These are phyloP conservation scores for Mycena kentingensis DNA, from an alignment of 768 basidiomycete species.

Conservation along the genomic window DNA sequence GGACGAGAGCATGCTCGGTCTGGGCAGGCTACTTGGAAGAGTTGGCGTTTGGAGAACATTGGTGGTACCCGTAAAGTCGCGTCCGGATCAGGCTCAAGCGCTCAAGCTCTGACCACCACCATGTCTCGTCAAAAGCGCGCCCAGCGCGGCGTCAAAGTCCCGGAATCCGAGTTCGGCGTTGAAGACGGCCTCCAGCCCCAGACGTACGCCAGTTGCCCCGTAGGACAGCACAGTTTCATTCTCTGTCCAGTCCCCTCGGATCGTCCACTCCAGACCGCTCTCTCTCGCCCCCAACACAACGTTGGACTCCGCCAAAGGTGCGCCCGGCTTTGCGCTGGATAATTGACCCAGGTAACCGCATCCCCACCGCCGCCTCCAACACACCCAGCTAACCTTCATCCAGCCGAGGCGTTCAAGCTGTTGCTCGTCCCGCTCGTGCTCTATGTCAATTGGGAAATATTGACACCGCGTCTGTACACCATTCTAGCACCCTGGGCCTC, in stretches of 20 bases:
- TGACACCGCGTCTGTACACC: constrained; percentile 34
- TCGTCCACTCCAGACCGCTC: constrained; percentile 39
- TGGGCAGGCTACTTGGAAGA: constrained; percentile 69
- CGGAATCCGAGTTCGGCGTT: constrained; percentile 45
- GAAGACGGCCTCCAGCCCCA: constrained; percentile 66
- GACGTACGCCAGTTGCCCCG: constrained; percentile 46
- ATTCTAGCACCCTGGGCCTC: constrained; percentile 14
- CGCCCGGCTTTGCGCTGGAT: constrained; percentile 68
- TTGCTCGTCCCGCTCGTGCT: constrained; percentile 61
- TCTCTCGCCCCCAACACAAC: constrained; percentile 34
- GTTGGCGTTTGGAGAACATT: constrained; percentile 67
- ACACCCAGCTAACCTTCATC: background rate
- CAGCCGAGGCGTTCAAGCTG: constrained; percentile 69
- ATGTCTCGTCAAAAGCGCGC: constrained; percentile 6
- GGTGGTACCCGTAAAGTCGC: background rate
- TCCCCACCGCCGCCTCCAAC: background rate
- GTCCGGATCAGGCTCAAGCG: background rate
- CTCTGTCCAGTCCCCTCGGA: constrained; percentile 40
- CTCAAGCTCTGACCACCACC: background rate
- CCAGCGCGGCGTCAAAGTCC: background rate
- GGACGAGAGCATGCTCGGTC: constrained; percentile 50
- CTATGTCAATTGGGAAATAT: constrained; percentile 64
- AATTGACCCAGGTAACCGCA: constrained; percentile 62
- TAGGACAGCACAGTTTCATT: constrained; percentile 3
- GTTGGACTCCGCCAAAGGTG: constrained; percentile 22